Conservation (phyloP, 768 basidiomycete genomes). For the Mycena galopus region DNA sequence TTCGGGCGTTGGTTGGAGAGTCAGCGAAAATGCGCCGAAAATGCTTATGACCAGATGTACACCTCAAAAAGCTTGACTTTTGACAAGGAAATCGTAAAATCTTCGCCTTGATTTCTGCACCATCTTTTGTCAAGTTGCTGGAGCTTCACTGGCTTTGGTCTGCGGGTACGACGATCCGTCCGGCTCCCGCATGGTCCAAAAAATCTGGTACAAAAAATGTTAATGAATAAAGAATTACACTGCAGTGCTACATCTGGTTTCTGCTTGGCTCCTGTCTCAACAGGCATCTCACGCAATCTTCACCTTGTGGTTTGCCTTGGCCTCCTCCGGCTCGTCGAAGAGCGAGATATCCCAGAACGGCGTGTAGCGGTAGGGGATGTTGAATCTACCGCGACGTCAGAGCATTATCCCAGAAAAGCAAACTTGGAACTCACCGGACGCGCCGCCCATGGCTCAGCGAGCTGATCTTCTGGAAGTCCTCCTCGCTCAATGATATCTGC, state of each 20-base stretch:
- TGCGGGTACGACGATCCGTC: too few relatives aligned
- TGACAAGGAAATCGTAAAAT: too few relatives aligned
- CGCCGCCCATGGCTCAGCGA: conserved; percentile 63
- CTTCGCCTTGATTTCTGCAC: too few relatives aligned
- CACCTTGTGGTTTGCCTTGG: conserved; percentile 50
- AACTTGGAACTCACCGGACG: conserved; percentile 48
- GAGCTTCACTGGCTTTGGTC: too few relatives aligned
- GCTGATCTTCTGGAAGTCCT: conserved; percentile 73
- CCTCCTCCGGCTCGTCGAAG: conserved; percentile 75
- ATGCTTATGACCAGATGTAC: too few relatives aligned
- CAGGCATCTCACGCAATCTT: conserved; percentile 44
- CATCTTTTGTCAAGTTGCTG: too few relatives aligned
- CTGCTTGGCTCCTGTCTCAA: not conserved
- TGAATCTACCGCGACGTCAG: conserved; percentile 57
- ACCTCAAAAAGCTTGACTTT: too few relatives aligned
- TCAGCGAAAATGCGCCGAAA: too few relatives aligned
- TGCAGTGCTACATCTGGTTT: conserved; percentile 6
- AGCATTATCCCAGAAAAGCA: not conserved
- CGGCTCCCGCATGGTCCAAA: too few relatives aligned
- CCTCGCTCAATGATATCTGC: conserved; percentile 75
- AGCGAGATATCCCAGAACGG: conserved; percentile 80
- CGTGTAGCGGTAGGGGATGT: conserved; percentile 71
- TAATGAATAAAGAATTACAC: conserved; percentile 25
- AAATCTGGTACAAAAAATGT: not conserved
- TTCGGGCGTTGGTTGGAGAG: too few relatives aligned